phyloP scores from a whole-genome alignment of 768 basidiomycete species.

The Rhizopogon vinicolor region DNA sequence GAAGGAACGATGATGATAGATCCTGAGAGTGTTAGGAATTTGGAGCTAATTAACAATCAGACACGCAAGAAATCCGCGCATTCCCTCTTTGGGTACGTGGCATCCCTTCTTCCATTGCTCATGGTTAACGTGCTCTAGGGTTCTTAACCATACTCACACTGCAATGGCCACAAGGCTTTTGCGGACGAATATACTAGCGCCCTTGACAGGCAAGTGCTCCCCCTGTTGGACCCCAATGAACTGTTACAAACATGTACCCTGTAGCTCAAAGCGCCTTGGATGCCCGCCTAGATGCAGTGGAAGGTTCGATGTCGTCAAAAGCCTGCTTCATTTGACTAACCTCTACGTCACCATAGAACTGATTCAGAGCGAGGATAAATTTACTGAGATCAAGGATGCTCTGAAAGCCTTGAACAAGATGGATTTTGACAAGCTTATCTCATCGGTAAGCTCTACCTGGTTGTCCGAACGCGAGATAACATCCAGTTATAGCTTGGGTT shows the following conservation, averaged over 20 bases:
- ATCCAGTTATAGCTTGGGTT: slow-evolving; percentile 52
- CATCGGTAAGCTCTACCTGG: slow-evolving; percentile 39
- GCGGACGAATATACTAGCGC: slow-evolving; percentile 76
- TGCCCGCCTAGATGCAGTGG: slow-evolving; percentile 81
- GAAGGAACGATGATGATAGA: slow-evolving; percentile 97
- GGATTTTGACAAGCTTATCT: slow-evolving; percentile 87
- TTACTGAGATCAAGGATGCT: slow-evolving; percentile 61
- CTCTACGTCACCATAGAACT: slow-evolving; percentile 47
- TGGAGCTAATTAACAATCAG: slow-evolving; percentile 85
- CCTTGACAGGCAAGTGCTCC: slow-evolving; percentile 56
- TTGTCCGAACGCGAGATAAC: background rate
- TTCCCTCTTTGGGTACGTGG: slow-evolving; percentile 72
- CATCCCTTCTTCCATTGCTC: background rate
- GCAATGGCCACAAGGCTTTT: slow-evolving; percentile 86
- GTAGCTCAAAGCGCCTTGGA: slow-evolving; percentile 52
- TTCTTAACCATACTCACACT: slow-evolving; percentile 79
- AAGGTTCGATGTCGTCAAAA: slow-evolving; percentile 41
- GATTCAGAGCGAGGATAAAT: slow-evolving; percentile 70
- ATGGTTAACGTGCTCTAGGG: slow-evolving; percentile 31
- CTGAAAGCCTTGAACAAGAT: slow-evolving; percentile 70
- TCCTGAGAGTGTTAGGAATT: slow-evolving; percentile 78
- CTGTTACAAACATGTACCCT: background rate
- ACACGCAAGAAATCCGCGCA: slow-evolving; percentile 60
- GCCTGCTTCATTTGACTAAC: background rate
- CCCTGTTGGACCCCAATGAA: too few relatives aligned